phyloP scores from a whole-genome alignment of 2,329 filamentous ascomycete genomes.

The Colletotrichum caudatum region DNA sequence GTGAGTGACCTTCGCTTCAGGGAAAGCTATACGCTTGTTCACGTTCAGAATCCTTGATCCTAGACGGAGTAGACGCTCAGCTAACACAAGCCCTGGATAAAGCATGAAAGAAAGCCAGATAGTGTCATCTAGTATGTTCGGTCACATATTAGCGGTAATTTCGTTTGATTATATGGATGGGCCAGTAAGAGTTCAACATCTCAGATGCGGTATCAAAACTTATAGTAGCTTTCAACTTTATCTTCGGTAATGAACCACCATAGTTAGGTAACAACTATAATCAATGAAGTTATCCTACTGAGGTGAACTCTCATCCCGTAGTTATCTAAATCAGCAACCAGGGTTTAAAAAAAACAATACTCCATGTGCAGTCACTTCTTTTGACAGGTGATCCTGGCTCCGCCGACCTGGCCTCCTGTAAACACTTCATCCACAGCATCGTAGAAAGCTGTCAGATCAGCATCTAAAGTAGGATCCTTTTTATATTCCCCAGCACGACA shows the following conservation, averaged over 20 bases:
- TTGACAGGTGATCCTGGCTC: constrained; percentile 36
- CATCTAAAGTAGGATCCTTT: constrained; percentile 20
- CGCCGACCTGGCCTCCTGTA: constrained; percentile 34
- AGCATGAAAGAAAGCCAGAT: too few relatives aligned
- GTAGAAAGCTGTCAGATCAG: constrained; percentile 39
- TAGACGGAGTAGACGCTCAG: neutral
- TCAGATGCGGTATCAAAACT: neutral
- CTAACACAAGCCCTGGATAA: neutral
- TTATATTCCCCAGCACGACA: constrained; percentile 36
- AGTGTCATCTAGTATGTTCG: too few relatives aligned
- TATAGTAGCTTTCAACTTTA: neutral
- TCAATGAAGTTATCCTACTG: neutral
- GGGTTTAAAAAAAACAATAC: neutral
- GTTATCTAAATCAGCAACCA: neutral
- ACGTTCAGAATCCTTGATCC: too few relatives aligned
- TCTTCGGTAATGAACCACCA: neutral
- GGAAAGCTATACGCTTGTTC: neutral
- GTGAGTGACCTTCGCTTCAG: neutral
- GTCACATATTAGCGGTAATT: neutral
- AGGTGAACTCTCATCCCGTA: neutral
- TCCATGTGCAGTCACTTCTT: constrained; percentile 13
- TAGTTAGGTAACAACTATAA: neutral
- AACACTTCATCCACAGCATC: constrained; percentile 42
- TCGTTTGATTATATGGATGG: neutral
- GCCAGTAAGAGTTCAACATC: neutral